A percentile compares a stretch with the other conserved stretches of the same genome.
Conservation (phyloP, 352 stramenopile species). For the Pythium vanterpoolii region DNA sequence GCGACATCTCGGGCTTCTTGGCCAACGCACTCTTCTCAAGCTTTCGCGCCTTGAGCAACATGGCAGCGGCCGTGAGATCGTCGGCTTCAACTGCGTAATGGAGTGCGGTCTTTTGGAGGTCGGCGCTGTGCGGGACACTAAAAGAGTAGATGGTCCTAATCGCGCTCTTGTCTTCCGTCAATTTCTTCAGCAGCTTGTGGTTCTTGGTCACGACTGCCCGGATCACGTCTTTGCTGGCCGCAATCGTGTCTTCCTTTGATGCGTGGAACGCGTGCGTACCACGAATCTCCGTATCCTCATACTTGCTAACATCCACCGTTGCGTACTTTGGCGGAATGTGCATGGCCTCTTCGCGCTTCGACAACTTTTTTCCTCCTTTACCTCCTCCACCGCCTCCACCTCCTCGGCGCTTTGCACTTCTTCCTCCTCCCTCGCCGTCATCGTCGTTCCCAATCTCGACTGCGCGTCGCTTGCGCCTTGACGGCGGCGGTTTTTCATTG, state of each 20-base stretch:
- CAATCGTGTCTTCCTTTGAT: slow-evolving; percentile 45
- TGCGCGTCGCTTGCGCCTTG: slow-evolving; percentile 24
- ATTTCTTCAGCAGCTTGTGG: slow-evolving; percentile 62
- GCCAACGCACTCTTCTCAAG: slow-evolving; percentile 43
- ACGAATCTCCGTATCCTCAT: slow-evolving; percentile 54
- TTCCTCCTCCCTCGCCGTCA: slow-evolving; percentile 18
- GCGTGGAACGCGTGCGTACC: slow-evolving; percentile 39
- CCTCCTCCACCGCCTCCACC: slow-evolving; percentile 6
- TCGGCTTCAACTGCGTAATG: slow-evolving; percentile 64
- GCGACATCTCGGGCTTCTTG: slow-evolving; percentile 40
- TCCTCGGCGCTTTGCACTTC: slow-evolving; percentile 8
- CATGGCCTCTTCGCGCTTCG: slow-evolving; percentile 35
- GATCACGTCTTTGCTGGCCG: slow-evolving; percentile 60
- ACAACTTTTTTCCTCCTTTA: slow-evolving; percentile 33
- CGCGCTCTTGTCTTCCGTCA: slow-evolving; percentile 44
- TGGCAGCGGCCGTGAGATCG: slow-evolving; percentile 40
- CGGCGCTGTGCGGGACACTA: slow-evolving; percentile 35
- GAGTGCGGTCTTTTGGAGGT: slow-evolving; percentile 44
- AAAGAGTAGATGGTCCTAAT: slow-evolving; percentile 56
- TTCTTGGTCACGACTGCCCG: slow-evolving; percentile 69
- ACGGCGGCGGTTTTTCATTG: slow-evolving; percentile 51
- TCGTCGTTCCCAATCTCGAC: slow-evolving; percentile 9
- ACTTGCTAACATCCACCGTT: slow-evolving; percentile 43
- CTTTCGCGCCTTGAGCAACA: slow-evolving; percentile 47
- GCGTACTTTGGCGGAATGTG: slow-evolving; percentile 51